Base-by-base conservation (phyloP, 1,284 basidiomycete genomes). In the Fomitiporia mediterranea region DNA sequence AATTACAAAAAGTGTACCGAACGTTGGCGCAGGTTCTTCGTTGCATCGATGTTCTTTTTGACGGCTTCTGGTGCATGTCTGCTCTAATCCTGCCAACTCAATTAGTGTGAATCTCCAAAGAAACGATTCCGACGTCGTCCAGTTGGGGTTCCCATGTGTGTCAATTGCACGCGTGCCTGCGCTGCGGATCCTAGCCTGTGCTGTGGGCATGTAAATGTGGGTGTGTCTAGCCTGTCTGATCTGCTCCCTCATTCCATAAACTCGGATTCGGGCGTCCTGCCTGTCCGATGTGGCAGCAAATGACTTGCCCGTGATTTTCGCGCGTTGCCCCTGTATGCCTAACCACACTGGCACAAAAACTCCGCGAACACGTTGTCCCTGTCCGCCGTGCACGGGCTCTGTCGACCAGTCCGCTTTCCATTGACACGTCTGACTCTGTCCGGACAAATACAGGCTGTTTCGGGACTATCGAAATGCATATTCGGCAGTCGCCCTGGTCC, bases 361-460 rank as follows among this genome's bases (percentile, higher is more conserved):
- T 44, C 43, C 43, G 43, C 43, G 43, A 44, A 44, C 43, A 44
- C 43, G 43, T 44, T 44, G 3, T 44, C 43, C 25, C 25, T 44
- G 2, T 19, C 4, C 23, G n/a, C 17, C 3, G 17, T 13, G 35
- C 17, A 37, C 11, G 35, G 4, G 35, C 17, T n/a, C 35, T 13
- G 11, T 37, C 35, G 13, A 37, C 35, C 35, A 37, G 35, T n/a
- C 35, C 19, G 19, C 19, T 21, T 40, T 8, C 9, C 39, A 2
- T 21, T 34, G 6, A 6, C 7, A 34, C 32, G 32, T 34, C 13
- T 34, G 32, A 13, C 13, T 40, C 39, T 19, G 39, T 17, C 21
- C 39, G 39, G 39, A 3, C 39, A 6, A 40, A 40, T 40, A 8
- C 39, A 40, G n/a, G 39, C 9, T 40, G 15, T 40, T 21, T 19